Evolutionary conservation across 805 yeast species (phyloP), one percentile per base, ranked within the genome.

Genomic region (Pichia californica): DNA sequence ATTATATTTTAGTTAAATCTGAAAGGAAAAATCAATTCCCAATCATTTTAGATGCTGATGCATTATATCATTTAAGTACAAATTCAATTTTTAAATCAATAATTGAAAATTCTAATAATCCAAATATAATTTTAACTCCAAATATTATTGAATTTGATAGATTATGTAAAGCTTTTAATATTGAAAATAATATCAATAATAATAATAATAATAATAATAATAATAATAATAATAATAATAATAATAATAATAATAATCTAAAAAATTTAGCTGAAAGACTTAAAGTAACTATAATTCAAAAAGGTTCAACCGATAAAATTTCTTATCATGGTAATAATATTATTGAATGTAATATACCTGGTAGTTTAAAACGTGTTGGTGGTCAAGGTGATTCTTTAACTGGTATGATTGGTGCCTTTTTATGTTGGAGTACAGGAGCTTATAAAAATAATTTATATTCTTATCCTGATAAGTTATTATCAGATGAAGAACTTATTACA

Each of bases 311-410:
- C 2, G 99, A 93, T 56, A 50, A 74, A 30, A 81, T 88, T 10
- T 82, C 78, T 16, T 36, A 32, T 5, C 66, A 71, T 40, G 76
- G 75, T 2, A 67, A 63, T 4, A 56, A 61, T 5, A 54, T 65
- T 5, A 49, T 85, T 7, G 74, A 71, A 48, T 28, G 36, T 19
- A 70, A 69, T 29, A 56, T 67, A 27, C 54, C 59, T 14, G 97
- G 98, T 1, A 81, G 93, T 7, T 62, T 66, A 39, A 83, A 86
- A 56, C 71, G 99, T 42, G 94, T 86, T 7, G 96, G 97, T 11
- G 99, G 99, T 0, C 98, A 93, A 64, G 99, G 99, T 21, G 99
- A 93, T 55, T 84, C 96, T 0, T 61, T 93, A 31, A 77, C 91
- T 0, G 99, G 99, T 0, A 68, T 86, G 20, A 64, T 88, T n/a